Percentiles rank a stretch among this genome's conserved stretches.
These are phyloP conservation scores for Dichomitus squalens DNA, from an alignment of 1,284 basidiomycete species.

Conservation along the genomic window DNA sequence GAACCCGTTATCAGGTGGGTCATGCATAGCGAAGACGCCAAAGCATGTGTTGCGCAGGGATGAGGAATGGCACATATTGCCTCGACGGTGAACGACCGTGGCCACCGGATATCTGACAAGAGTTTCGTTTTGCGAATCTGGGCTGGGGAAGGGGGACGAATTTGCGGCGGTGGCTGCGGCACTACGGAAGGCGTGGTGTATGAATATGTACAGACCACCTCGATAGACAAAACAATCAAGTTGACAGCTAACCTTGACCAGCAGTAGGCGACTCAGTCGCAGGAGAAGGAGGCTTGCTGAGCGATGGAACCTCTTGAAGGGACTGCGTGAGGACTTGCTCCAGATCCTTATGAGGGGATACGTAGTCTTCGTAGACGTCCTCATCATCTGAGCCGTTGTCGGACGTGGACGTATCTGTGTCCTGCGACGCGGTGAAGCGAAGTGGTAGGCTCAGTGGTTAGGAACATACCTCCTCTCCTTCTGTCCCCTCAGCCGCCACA, in stretches of 20 bases:
- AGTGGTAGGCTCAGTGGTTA: neutral
- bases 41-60: slow-evolving; percentile 83
- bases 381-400: slow-evolving; percentile 55
- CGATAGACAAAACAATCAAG: neutral
- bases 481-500: slow-evolving; percentile 53
- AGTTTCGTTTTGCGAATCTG: slow-evolving; percentile 44
- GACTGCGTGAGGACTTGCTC: slow-evolving; percentile 22
- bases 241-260: slow-evolving; percentile 6
- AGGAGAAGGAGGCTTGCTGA: slow-evolving; percentile 19
- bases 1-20: slow-evolving; percentile 90
- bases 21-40: slow-evolving; percentile 86
- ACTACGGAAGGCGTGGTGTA: slow-evolving; percentile 11
- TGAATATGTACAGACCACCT: too few species aligned
- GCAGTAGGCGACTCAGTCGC: slow-evolving; percentile 13
- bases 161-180: slow-evolving; percentile 40
- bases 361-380: slow-evolving; percentile 30
- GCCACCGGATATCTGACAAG: slow-evolving; percentile 34
- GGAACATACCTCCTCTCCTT: slow-evolving; percentile 32
- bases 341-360: slow-evolving; percentile 21
- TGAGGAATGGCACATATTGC: slow-evolving; percentile 92
- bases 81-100: slow-evolving; percentile 81
- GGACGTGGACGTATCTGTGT: slow-evolving; percentile 57
- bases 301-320: slow-evolving; percentile 13
- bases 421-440: slow-evolving; percentile 34
- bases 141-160: slow-evolving; percentile 66